A percentile compares a stretch with the other conserved stretches of the same genome.
These are phyloP conservation scores for Claviceps purpurea DNA, from an alignment of 2,329 filamentous ascomycete genomes.

Conservation along the genomic window DNA sequence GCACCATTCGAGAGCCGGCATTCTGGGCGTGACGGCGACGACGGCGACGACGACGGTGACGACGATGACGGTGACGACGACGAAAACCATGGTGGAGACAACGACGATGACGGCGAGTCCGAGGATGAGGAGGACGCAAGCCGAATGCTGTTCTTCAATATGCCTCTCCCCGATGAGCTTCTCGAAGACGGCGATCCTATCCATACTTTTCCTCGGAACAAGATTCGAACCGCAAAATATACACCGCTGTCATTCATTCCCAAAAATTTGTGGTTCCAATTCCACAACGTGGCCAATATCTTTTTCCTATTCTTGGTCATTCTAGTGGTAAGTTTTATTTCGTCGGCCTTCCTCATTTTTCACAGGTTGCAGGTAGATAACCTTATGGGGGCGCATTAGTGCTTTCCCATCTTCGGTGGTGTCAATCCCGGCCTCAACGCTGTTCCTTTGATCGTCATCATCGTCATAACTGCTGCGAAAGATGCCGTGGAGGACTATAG, in stretches of 20 bases:
- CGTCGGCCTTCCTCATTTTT: not conserved
- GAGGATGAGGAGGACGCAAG: conserved; percentile 27
- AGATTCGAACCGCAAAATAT: conserved; percentile 96
- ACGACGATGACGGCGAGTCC: conserved; percentile 22
- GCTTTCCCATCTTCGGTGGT: conserved; percentile 91
- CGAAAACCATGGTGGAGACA: conserved; percentile 21
- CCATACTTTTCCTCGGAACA: conserved; percentile 70
- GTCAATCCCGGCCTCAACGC: conserved; percentile 80
- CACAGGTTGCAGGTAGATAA: not conserved
- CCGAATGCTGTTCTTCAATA: conserved; percentile 71
- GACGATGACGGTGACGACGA: conserved; percentile 15
- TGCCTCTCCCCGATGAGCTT: conserved; percentile 59
- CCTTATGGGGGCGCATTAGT: conserved; percentile 38
- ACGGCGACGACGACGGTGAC: conserved; percentile 7
- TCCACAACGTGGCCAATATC: conserved; percentile 96
- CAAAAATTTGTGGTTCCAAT: conserved; percentile 95
- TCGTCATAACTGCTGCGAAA: conserved; percentile 79
- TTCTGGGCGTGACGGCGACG: conserved; percentile 13
- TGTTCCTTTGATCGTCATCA: conserved; percentile 85
- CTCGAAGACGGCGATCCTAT: conserved; percentile 65
- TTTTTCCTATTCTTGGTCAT: conserved; percentile 98
- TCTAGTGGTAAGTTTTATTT: conserved; percentile 56
- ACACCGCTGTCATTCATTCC: conserved; percentile 89
- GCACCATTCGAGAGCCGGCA: conserved; percentile 17
- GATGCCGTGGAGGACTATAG: conserved; percentile 94